These are phyloP conservation scores for Aureobasidium sp. DNA, from an alignment of 2,329 filamentous ascomycete genomes.

Conservation along the genomic window DNA sequence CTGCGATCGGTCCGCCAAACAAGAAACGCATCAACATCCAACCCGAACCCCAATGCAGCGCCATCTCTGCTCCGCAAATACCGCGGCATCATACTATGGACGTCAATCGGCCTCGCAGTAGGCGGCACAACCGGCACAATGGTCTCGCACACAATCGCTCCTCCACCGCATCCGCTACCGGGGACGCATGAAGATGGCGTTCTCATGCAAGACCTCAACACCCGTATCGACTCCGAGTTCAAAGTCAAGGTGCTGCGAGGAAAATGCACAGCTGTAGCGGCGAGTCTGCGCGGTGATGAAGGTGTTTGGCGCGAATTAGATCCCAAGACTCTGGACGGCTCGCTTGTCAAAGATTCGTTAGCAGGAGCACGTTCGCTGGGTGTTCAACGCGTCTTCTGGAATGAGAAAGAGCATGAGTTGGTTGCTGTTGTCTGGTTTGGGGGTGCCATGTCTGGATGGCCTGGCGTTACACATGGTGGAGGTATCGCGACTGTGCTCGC, in stretches of 20 bases:
- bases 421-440: conserved; percentile 60
- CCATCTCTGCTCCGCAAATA: conserved; percentile 15
- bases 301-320: conserved; percentile 12
- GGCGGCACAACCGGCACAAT: conserved; percentile 34
- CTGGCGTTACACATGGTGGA: conserved; percentile 63
- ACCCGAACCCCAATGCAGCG: background rate
- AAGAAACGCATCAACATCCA: background rate
- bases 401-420: conserved; percentile 47
- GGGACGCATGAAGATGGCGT: conserved; percentile 35
- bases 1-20: background rate
- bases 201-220: conserved; percentile 33
- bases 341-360: conserved; percentile 15
- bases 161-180: conserved; percentile 33
- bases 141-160: conserved; percentile 33
- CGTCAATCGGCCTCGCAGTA: conserved; percentile 31
- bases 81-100: conserved; percentile 18
- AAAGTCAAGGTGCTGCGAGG: conserved; percentile 39
- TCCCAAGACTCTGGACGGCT: background rate
- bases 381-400: conserved; percentile 56
- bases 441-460: conserved; percentile 58
- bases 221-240: conserved; percentile 38
- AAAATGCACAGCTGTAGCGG: conserved; percentile 31
- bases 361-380: conserved; percentile 34
- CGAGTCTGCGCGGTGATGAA: conserved; percentile 11
- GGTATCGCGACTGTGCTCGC: conserved; percentile 59